Base-by-base conservation (phyloP, 495 filamentous ascomycete species). In the Tetracladium marchalianum region DNA sequence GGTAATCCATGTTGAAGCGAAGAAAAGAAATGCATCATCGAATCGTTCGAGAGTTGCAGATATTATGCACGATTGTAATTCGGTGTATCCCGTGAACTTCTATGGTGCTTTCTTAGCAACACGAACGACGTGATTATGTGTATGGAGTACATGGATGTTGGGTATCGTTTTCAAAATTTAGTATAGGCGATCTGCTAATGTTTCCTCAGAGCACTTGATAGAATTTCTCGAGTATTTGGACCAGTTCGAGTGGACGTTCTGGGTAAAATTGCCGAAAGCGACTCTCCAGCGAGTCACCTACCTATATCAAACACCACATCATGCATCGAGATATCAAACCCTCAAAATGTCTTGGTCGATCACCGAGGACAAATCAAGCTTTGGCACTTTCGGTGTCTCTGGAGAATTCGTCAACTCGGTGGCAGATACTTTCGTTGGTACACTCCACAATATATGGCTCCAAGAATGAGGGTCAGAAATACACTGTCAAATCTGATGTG, bases 71-170 rank as follows among this genome's bases (percentile, higher is more conserved):
- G 90, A 95, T 50, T 97, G 92, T 66, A 92, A 95, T 50, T 95
- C 84, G 7, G 85, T 89, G 35, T 87, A 89, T 60, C 96, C 97
- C 56, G 92, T 98, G 18, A 93, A 81, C 11, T 97, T 97, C 64
- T 96, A 96, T 57, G 92, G 92, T 39, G 92, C 92, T 17, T 97
- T 97, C 65, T 76, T 96, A 95, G 95, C 56, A 87, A 95, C 54
- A 84, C 82, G 37, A 85, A 92, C 52, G 92, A 97, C 67, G 93
- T 98, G 50, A 88, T 96, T 49, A 84, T 98, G 84, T 98, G 92
- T 62, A 98, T 98, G 92, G 92, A 98, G 62, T 96, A 98, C 59
- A 95, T 95, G 89, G 92, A 98, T 70, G 87, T 88, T 65, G 93
- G 93, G 92, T 98, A 76, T 62, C 80, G 66, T 24, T 48, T 13